Percentiles rank a stretch among this genome's conserved stretches.
These are phyloP conservation scores for Ascosphaera pollenicola DNA, from an alignment of 2,329 filamentous ascomycete species.

Conservation along the genomic window DNA sequence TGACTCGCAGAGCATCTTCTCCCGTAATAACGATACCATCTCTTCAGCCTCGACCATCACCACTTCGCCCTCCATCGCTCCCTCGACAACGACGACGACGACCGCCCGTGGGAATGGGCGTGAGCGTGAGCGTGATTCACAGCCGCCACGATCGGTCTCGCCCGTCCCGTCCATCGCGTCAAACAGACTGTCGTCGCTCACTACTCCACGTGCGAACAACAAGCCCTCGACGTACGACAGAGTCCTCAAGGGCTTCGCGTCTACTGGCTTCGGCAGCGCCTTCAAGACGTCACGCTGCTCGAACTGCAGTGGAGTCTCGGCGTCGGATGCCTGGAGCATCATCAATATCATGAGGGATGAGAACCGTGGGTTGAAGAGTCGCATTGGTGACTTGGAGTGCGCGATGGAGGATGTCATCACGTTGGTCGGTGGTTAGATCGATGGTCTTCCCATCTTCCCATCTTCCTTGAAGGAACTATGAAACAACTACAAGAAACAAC, in stretches of 20 bases:
- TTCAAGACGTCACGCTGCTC: constrained; percentile 14
- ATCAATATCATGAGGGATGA: constrained; percentile 31
- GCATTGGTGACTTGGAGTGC: constrained; percentile 30
- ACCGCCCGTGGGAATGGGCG: constrained; percentile 5
- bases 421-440: constrained; percentile 19
- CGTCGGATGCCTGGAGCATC: constrained; percentile 30
- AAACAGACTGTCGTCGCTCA: constrained; percentile 6
- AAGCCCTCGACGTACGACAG: constrained; percentile 20
- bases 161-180: constrained; percentile 8
- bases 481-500: too few species aligned
- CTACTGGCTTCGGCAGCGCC: constrained; percentile 11
- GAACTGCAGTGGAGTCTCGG: constrained; percentile 19
- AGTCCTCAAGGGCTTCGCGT: constrained; percentile 19
- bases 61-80: constrained; percentile 15
- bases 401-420: constrained; percentile 34
- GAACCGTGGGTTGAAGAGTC: constrained; percentile 29
- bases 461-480: too few species aligned
- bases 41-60: constrained; percentile 15
- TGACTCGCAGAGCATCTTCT: constrained; percentile 25
- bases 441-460: too few species aligned
- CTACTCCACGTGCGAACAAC: constrained; percentile 1
- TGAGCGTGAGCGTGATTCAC: too few species aligned
- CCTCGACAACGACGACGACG: constrained; percentile 13
- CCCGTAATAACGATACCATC: constrained; percentile 14
- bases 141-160: constrained; percentile 6